Base-by-base conservation (phyloP, 2,329 filamentous ascomycete species). In the Penicillium sp. region DNA sequence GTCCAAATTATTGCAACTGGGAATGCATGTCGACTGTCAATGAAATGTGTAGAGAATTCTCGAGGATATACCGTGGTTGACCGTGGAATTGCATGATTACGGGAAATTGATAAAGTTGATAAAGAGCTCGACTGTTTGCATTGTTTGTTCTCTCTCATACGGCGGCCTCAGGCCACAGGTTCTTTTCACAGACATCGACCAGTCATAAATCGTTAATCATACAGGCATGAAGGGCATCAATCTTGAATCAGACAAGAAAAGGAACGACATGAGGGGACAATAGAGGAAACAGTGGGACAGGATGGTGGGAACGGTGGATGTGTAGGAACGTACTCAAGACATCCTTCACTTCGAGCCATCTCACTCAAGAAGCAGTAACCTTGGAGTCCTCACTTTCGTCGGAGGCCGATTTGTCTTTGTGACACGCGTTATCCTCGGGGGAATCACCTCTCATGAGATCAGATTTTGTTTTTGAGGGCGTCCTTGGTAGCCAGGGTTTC, bases 121-220 rank as follows among this genome's bases (percentile, higher is more conserved):
- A 46, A 57, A 50, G n/a, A 53, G 61, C 54, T 63, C 51, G 19
- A 18, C 16, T 50, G 54, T 65, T 66, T 63, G 63, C 55, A 66
- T 16, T 54, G 64, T 66, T 63, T 65, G 62, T 55, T 54, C 36
- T 37, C 4, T 54, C 36, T 37, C 4, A 9, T 6, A 16, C 9
- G 3, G 43, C 41, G 24, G 46, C 46, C 46, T 49, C 1, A 49
- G 46, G 27, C 46, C n/a, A 5, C 6, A 49, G n/a, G 4, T 14
- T 33, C n/a, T 11, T 35, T 11, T 14, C 7, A 31, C 27, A 19
- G 18, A 19, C 10, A n/a, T 2, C 22, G n/a, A n/a, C 10, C 27
- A 52, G 33, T 39, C 49, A 56, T 56, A 4, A 46, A 33, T 56
- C 47, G n/a, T 41, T 49, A 41, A 9, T 35, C 36, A 35, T 55